phyloP scores from a whole-genome alignment of 495 filamentous ascomycete genomes.

The Neurospora terricola region DNA sequence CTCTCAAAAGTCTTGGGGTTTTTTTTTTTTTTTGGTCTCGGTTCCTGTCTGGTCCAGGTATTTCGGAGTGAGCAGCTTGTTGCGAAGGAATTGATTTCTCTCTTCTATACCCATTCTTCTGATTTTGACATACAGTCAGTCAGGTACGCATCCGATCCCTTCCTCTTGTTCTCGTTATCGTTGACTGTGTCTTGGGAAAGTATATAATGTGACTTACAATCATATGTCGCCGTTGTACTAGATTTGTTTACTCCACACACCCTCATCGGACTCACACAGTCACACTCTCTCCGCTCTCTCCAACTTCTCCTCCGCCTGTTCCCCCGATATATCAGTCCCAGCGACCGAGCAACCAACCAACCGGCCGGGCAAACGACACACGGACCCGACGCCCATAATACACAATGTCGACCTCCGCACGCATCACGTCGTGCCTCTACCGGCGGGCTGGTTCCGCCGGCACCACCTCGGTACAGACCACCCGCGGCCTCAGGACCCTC shows the following conservation, averaged over 20 bases:
- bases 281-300: neutral
- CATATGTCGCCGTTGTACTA: neutral
- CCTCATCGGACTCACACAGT: neutral
- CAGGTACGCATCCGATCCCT: neutral
- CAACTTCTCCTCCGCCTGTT: neutral
- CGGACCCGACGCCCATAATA: neutral
- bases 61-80: neutral
- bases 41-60: neutral
- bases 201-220: neutral
- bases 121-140: neutral
- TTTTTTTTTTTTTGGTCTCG: neutral
- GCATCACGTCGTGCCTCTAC: constrained; percentile 20
- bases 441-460: constrained; percentile 13
- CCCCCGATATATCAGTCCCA: neutral
- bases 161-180: neutral
- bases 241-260: neutral
- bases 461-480: constrained; percentile 2
- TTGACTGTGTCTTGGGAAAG: neutral
- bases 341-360: neutral
- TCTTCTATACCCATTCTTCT: neutral
- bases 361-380: neutral
- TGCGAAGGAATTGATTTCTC: neutral
- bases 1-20: neutral
- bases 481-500: constrained; percentile 9
- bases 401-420: constrained; percentile 19